These are phyloP conservation scores for Dendrobium catenatum DNA, from an alignment of 106 monocot species.

Conservation along the genomic window DNA sequence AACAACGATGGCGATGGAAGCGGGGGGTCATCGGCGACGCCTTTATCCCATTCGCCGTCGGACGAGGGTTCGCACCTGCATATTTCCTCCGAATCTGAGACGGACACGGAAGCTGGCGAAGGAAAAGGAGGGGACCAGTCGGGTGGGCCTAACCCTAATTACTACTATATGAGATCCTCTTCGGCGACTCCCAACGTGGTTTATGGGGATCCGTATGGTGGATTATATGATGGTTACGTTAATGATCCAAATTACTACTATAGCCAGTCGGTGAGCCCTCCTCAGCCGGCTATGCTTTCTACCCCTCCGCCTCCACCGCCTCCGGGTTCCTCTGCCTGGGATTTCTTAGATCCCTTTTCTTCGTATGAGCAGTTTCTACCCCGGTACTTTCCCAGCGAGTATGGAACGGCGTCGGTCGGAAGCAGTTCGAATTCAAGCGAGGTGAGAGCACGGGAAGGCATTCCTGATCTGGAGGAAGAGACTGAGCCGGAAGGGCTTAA, in stretches of 20 bases:
- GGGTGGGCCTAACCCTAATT: conserved; percentile 10
- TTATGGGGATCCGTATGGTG: conserved; percentile 28
- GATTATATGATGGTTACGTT: not conserved
- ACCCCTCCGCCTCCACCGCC: conserved; percentile 36
- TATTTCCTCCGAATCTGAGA: conserved; percentile 21
- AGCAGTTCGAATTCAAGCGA: conserved; percentile 66
- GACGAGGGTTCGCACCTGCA: conserved; percentile 28
- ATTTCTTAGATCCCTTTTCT: conserved; percentile 66
- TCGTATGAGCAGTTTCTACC: conserved; percentile 44
- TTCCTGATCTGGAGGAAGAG: conserved; percentile 88
- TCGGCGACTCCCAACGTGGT: conserved; percentile 27
- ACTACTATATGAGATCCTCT: conserved; percentile 32
- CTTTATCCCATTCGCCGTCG: conserved; percentile 40
- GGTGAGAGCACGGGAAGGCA: conserved; percentile 76
- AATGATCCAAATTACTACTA: conserved; percentile 12
- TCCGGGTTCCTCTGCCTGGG: conserved; percentile 44
- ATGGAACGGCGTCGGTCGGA: conserved; percentile 10
- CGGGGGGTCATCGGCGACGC: conserved; percentile 17
- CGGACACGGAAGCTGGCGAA: conserved; percentile 8
- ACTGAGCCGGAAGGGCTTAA: conserved; percentile 22
- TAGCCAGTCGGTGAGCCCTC: not conserved
- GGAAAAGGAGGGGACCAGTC: not conserved
- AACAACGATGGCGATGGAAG: not conserved
- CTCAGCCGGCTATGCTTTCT: not conserved
- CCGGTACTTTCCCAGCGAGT: conserved; percentile 9